Percentiles rank a stretch among this genome's conserved stretches.
Conservation (phyloP, 1,284 basidiomycete species). For the Gastroboletus turbinatus region DNA sequence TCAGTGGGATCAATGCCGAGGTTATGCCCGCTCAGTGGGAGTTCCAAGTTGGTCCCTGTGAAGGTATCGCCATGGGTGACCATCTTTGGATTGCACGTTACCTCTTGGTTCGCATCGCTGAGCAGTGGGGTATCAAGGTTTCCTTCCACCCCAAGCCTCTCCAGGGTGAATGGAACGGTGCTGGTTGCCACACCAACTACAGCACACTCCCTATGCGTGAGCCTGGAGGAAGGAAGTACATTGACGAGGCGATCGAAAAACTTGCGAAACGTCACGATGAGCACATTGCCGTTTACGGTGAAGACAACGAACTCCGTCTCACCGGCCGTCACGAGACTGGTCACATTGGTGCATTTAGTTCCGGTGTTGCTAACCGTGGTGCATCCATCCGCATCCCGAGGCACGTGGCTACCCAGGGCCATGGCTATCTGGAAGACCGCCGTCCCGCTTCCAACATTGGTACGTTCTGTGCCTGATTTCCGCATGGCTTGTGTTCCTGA, state of each 20-base stretch:
- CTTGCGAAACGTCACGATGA: constrained; percentile 80
- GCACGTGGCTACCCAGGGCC: constrained; percentile 89
- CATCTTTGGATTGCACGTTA: constrained; percentile 97
- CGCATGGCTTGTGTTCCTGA: constrained; percentile 6
- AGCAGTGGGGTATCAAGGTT: constrained; percentile 98
- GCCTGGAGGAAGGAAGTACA: constrained; percentile 90
- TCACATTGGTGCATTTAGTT: constrained; percentile 90
- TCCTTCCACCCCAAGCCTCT: constrained; percentile 99
- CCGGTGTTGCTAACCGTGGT: constrained; percentile 97
- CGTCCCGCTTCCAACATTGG: constrained; percentile 98
- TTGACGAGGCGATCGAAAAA: constrained; percentile 94
- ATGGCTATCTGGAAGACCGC: constrained; percentile 95
- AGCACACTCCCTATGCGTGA: constrained; percentile 91
- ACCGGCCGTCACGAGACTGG: constrained; percentile 97
- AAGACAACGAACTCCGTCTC: constrained; percentile 92
- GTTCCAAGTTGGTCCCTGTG: constrained; percentile 99
- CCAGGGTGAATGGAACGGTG: constrained; percentile 98
- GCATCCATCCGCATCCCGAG: constrained; percentile 94
- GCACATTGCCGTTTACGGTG: constrained; percentile 96
- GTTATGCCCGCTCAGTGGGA: constrained; percentile 99
- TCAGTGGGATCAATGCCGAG: constrained; percentile 99
- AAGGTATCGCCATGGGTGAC: constrained; percentile 98
- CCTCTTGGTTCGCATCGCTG: constrained; percentile 90
- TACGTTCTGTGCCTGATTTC: constrained; percentile 43
- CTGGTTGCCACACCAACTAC: constrained; percentile 95